These are phyloP conservation scores for Melanogaster broomeanus DNA, from an alignment of 768 basidiomycete species.

Conservation along the genomic window DNA sequence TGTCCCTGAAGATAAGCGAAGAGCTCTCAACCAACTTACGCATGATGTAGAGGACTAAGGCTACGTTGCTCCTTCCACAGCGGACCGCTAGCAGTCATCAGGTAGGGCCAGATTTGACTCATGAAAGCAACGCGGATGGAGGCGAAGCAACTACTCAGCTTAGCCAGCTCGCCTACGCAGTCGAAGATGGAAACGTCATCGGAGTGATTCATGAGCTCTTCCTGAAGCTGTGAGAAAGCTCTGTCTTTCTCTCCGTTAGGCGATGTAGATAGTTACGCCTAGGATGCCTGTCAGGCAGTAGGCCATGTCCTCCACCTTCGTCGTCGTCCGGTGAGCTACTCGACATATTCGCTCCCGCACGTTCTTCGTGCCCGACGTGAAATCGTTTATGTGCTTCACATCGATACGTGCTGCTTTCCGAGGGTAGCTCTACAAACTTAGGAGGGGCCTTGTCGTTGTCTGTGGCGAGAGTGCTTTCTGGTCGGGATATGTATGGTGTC, in stretches of 20 bases:
- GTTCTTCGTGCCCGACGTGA: not conserved
- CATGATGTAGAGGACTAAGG: not conserved
- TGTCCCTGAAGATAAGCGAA: not conserved
- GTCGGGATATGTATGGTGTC: not conserved
- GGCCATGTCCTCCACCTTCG: not conserved
- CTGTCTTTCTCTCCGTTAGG: not conserved
- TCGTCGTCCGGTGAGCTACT: not conserved
- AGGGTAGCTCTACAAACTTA: not conserved
- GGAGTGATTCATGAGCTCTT: conserved; percentile 5
- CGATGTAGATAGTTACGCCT: not conserved
- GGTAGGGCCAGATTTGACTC: not conserved
- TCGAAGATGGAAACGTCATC: conserved; percentile 6
- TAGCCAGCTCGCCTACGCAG: conserved; percentile 6
- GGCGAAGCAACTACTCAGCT: conserved; percentile 5
- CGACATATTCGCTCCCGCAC: not conserved
- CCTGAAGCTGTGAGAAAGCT: conserved; percentile 5
- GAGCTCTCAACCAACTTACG: not conserved
- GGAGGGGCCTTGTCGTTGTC: too few relatives aligned
- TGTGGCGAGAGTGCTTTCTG: not conserved
- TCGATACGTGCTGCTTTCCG: not conserved
- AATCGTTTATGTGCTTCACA: not conserved
- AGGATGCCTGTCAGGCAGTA: not conserved
- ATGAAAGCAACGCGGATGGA: conserved; percentile 7
- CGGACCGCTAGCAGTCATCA: not conserved
- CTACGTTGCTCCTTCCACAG: not conserved